Percentiles rank a stretch among this genome's conserved stretches.
Evolutionary conservation across 257 asterid species (phyloP).

Genomic region (Linderniella brevidens): DNA sequence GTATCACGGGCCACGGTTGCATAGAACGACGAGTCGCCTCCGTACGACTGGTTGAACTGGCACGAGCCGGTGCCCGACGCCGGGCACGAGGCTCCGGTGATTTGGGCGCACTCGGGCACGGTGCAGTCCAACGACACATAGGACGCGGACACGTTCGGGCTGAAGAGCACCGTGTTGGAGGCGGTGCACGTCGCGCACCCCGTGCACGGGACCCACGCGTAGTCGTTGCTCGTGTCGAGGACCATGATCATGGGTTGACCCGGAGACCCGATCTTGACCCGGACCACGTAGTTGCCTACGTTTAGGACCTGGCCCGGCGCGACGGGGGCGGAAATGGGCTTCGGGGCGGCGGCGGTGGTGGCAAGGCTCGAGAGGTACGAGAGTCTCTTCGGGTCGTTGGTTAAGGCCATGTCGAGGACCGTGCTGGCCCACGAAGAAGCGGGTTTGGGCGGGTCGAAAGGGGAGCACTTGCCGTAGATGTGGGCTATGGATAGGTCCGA

Average conservation of each 20-base stretch:
- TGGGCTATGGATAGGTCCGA: slow-evolving; percentile 56
- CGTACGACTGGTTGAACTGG: slow-evolving; percentile 57
- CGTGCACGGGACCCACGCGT: slow-evolving; percentile 82
- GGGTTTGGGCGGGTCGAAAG: slow-evolving; percentile 41
- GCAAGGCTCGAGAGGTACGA: slow-evolving; percentile 52
- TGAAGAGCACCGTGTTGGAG: slow-evolving; percentile 14
- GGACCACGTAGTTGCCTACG: slow-evolving; percentile 50
- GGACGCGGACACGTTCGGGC: slow-evolving; percentile 51
- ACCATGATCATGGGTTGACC: slow-evolving; percentile 84
- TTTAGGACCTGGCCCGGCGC: slow-evolving; percentile 60
- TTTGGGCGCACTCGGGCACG: slow-evolving; percentile 49
- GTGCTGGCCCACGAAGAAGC: slow-evolving; percentile 43
- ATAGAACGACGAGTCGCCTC: slow-evolving; percentile 45
- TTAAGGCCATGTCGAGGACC: slow-evolving; percentile 45
- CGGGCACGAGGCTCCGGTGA: slow-evolving; percentile 47
- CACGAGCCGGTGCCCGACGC: slow-evolving; percentile 34
- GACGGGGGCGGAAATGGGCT: slow-evolving; percentile 39
- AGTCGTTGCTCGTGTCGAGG: slow-evolving; percentile 65
- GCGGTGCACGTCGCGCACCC: slow-evolving; percentile 66
- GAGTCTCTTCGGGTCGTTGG: slow-evolving; percentile 48
- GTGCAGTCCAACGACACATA: slow-evolving; percentile 51
- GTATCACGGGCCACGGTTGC: slow-evolving; percentile 64
- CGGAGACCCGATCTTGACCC: slow-evolving; percentile 74
- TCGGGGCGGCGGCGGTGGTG: slow-evolving; percentile 8
- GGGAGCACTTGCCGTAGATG: slow-evolving; percentile 71